Percentiles rank a stretch among this genome's conserved stretches.
phyloP scores from a whole-genome alignment of 768 basidiomycete genomes.

The Macrolepiota dolichaula region DNA sequence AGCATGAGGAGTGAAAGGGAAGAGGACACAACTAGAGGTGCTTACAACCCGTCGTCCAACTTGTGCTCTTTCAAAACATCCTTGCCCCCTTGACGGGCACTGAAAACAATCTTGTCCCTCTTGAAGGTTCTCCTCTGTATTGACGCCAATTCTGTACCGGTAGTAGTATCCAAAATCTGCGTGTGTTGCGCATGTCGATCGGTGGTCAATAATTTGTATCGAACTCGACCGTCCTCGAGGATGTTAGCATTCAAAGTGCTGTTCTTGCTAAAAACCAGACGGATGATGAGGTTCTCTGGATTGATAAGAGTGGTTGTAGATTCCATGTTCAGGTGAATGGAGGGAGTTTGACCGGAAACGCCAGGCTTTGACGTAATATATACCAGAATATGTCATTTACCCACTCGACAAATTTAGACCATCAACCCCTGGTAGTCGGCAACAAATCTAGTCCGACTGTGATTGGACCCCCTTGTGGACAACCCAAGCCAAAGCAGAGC shows the following conservation, averaged over 20 bases:
- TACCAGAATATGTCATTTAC: no score
- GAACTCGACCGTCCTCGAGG: constrained; percentile 14
- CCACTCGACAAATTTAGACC: no score
- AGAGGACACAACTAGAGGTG: neutral
- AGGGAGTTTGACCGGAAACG: no score
- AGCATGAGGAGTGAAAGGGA: neutral
- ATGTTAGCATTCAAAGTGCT: constrained; percentile 18
- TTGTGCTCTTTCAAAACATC: neutral
- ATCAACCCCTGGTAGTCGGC: no score
- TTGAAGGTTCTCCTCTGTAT: neutral
- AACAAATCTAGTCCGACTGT: no score
- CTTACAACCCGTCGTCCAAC: neutral
- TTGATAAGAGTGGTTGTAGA: no score
- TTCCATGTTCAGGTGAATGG: no score
- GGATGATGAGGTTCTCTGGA: no score
- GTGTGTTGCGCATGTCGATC: constrained; percentile 16
- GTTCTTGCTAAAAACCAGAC: constrained; percentile 15
- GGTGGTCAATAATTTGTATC: constrained; percentile 17
- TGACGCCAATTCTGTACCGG: neutral
- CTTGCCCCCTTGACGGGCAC: neutral
- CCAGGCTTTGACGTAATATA: no score
- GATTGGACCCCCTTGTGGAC: no score
- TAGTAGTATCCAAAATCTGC: neutral
- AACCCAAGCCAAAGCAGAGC: no score
- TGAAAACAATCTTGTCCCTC: neutral